A percentile compares a stretch with the other conserved stretches of the same genome.
phyloP scores from a whole-genome alignment of 1,284 basidiomycete genomes.

The Heterobasidion annosum region DNA sequence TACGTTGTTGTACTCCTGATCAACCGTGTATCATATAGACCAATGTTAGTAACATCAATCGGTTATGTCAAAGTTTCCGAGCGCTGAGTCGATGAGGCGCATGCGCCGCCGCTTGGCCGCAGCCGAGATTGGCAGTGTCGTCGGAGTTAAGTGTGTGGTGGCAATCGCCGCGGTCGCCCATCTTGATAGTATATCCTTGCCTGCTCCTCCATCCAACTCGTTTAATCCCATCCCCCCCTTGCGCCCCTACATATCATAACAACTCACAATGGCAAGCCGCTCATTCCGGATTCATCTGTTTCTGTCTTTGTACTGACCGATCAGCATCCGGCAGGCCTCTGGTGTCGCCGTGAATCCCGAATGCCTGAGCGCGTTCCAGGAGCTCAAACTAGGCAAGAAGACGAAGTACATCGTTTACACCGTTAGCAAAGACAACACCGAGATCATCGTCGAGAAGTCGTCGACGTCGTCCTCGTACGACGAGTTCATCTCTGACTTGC shows the following conservation, averaged over 20 bases:
- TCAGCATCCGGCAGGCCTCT: constrained; percentile 28
- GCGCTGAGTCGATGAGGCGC: no score
- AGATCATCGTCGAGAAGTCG: constrained; percentile 72
- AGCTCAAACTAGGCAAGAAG: constrained; percentile 81
- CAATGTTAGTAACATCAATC: no score
- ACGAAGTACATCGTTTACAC: constrained; percentile 84
- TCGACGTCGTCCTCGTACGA: constrained; percentile 52
- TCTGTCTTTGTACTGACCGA: background rate
- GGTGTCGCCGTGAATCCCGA: constrained; percentile 58
- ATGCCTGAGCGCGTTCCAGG: constrained; percentile 61
- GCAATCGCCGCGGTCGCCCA: constrained; percentile 11
- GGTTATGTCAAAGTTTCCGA: no score
- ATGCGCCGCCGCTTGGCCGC: background rate
- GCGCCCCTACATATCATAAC: constrained; percentile 8
- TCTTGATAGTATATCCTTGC: constrained; percentile 10
- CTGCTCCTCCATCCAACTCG: constrained; percentile 5
- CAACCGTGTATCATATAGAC: no score
- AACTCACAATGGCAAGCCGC: background rate
- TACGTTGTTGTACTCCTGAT: background rate
- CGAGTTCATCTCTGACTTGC: constrained; percentile 70
- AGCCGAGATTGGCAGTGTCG: background rate
- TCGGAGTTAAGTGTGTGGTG: constrained; percentile 4
- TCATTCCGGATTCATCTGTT: background rate
- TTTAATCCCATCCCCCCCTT: constrained; percentile 7
- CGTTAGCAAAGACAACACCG: constrained; percentile 56